Evolutionary conservation across 805 yeast species (phyloP).

Genomic region (Cephaloascus fragrans): DNA sequence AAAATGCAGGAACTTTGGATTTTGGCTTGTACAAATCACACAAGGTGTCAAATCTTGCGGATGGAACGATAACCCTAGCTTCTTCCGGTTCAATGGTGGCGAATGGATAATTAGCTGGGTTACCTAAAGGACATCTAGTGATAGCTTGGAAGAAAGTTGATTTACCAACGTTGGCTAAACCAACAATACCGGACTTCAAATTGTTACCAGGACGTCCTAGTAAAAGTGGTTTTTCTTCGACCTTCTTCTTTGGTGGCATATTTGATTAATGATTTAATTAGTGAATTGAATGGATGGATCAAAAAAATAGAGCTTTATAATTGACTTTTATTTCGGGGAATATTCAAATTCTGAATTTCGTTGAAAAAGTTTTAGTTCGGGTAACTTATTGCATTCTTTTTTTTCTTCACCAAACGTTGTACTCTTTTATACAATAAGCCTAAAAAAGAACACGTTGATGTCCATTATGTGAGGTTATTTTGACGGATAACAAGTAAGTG

Average conservation of each 20-base stretch:
- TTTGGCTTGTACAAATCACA: constrained; percentile 72
- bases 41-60: constrained; percentile 74
- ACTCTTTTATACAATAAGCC: too few species aligned
- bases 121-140: constrained; percentile 86
- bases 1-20: constrained; percentile 80
- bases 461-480: too few species aligned
- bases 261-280: too few species aligned
- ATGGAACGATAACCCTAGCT: constrained; percentile 91
- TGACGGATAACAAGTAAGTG: too few species aligned
- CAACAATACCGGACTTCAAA: constrained; percentile 75
- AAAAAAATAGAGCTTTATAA: too few species aligned
- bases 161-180: constrained; percentile 92
- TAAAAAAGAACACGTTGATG: too few species aligned
- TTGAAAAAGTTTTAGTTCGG: not conserved
- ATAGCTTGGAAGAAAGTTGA: constrained; percentile 97
- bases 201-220: constrained; percentile 67
- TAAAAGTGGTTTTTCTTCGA: constrained; percentile 60
- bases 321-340: not conserved
- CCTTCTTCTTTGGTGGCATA: constrained; percentile 74
- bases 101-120: constrained; percentile 96
- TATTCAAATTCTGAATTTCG: not conserved
- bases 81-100: constrained; percentile 98
- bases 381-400: not conserved
- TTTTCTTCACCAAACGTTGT: too few species aligned
- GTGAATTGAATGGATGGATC: too few species aligned